A percentile compares a stretch with the other conserved stretches of the same genome.
These are phyloP conservation scores for Sporobolus alterniflorus DNA, from an alignment of 202 grass and related monocot species.

Conservation along the genomic window DNA sequence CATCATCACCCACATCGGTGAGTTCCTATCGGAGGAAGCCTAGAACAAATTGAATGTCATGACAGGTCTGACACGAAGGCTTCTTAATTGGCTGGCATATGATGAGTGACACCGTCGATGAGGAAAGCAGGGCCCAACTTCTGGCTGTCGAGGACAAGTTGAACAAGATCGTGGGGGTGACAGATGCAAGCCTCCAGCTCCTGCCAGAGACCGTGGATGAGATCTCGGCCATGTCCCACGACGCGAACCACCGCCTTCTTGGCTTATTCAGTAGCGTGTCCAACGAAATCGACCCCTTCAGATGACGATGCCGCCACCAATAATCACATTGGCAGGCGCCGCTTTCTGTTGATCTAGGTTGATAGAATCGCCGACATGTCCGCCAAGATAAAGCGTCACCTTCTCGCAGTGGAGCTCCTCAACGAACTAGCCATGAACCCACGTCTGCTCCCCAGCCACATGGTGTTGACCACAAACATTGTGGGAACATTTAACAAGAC, in stretches of 20 bases:
- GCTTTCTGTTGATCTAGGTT: neutral
- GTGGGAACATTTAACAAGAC: slow-evolving; percentile 45
- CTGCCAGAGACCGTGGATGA: slow-evolving; percentile 39
- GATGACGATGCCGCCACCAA: neutral
- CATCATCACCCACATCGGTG: slow-evolving; percentile 56
- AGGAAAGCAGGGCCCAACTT: slow-evolving; percentile 10
- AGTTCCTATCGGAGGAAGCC: neutral
- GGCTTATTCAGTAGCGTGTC: neutral
- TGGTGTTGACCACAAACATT: neutral
- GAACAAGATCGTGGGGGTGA: slow-evolving; percentile 8
- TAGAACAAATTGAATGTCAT: neutral
- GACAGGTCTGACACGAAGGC: slow-evolving; percentile 24
- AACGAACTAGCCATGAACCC: slow-evolving; percentile 1
- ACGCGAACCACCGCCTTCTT: slow-evolving; percentile 18
- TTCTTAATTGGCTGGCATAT: slow-evolving; percentile 56
- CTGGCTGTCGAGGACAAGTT: slow-evolving; percentile 9
- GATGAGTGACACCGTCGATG: neutral
- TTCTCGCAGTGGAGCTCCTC: slow-evolving; percentile 34
- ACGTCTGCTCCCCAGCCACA: neutral
- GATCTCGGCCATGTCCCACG: slow-evolving; percentile 37
- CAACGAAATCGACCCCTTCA: neutral
- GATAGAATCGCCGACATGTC: slow-evolving; percentile 40
- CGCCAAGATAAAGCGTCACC: slow-evolving; percentile 32
- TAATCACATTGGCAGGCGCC: neutral
- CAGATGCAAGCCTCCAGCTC: slow-evolving; percentile 18